Base-by-base conservation (phyloP, 2,329 filamentous ascomycete genomes). In the Incumbomyces lentus region DNA sequence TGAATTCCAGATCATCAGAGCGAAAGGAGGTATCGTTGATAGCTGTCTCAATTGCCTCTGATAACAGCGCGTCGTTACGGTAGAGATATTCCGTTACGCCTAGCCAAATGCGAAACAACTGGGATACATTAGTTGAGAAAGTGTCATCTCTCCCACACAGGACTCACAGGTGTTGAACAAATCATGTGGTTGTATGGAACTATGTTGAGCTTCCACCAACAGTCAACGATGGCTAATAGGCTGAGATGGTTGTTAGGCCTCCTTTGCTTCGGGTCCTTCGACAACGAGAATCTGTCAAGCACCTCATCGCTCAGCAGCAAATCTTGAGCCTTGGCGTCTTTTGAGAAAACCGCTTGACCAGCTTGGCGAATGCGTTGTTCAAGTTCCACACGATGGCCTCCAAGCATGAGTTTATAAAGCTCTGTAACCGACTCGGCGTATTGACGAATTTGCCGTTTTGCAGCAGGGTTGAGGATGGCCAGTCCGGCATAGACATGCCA, bases 171-270 rank as follows among this genome's bases (percentile, higher is more conserved):
- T 33, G 92, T 98, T 45, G 88, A 95, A 70, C 92, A 98, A 56
- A 98, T 93, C 89, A 98, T 98, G 71, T 98, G 93, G 66, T 98
- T 90, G 65, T 98, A 98, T 1, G 92, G 92, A 40, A 93, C 84
- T 58, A 95, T 98, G 30, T 81, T 84, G 38, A 96, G 75, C 55
- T 86, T 86, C 62, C 86, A 92, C 92, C 92, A 98, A 68, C 90
- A 96, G 69, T 98, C 92, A 36, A 96, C 93, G 79, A 98, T 98
- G 39, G 89, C 92, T 37, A 98, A 75, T 48, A 98, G 73, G 62
- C 82, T 89, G 26, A 98, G 75, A 65, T 98, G 93, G 62, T 92
- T 98, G 68, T 98, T 98, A 44, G 84, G 86, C 16, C 86, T 77
- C 49, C 74, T 71, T 59, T 82, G 75, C 46, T 78, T 78, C 33